Percentiles rank a stretch among this genome's conserved stretches.
Conservation (phyloP, 139 green algal species). For the Chlorella sp. region DNA sequence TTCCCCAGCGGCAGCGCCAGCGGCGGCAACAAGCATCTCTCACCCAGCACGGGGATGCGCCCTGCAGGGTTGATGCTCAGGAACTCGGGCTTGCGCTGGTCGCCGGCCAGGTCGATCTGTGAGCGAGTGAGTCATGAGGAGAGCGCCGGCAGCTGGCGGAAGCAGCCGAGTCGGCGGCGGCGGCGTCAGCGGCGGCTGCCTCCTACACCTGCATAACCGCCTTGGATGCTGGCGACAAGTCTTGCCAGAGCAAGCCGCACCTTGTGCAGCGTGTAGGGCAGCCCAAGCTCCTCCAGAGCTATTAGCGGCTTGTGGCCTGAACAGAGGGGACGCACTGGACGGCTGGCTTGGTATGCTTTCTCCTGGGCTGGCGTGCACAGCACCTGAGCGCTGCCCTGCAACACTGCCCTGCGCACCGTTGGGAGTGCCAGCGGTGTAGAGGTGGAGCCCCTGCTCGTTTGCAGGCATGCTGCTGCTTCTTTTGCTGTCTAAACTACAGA, state of each 20-base stretch:
- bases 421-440: constrained; percentile 5
- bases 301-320: background rate
- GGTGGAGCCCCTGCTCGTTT: background rate
- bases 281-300: background rate
- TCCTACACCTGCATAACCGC: too few species aligned
- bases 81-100: background rate
- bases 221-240: background rate
- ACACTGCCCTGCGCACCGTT: background rate
- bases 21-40: background rate
- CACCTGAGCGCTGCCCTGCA: too few species aligned
- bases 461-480: background rate
- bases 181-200: background rate
- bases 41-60: background rate
- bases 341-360: too few species aligned
- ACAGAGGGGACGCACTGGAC: too few species aligned
- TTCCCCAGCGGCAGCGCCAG: too few species aligned
- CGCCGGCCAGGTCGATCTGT: background rate
- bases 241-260: background rate
- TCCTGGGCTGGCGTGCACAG: too few species aligned
- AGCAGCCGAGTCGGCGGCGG: background rate
- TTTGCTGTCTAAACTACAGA: too few species aligned
- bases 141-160: too few species aligned
- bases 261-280: background rate
- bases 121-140: background rate
- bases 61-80: background rate